Evolutionary conservation across 208 protist species (phyloP).

Genomic region (Acanthamoeba polyphaga): DNA sequence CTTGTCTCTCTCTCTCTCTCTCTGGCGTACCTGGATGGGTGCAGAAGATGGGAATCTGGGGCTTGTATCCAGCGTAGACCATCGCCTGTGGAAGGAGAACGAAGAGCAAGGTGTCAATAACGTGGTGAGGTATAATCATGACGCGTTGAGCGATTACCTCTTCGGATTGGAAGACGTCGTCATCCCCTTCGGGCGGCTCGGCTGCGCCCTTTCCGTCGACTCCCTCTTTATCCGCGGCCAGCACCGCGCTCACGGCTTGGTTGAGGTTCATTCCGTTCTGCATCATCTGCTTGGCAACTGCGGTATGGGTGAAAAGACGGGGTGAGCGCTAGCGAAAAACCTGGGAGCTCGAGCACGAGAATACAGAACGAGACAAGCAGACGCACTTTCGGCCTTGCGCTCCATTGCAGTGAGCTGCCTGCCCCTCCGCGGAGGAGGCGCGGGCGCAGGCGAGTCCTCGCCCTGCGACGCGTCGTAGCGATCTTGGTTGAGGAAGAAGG

Average conservation of each 20-base stretch:
- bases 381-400: background rate
- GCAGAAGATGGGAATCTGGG: background rate
- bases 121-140: too few species aligned
- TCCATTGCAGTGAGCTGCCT: background rate
- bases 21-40: constrained; percentile 9
- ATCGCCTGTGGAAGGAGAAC: background rate
- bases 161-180: constrained; percentile 36
- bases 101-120: background rate
- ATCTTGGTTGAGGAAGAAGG: constrained; percentile 40
- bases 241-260: background rate
- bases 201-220: background rate
- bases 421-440: background rate
- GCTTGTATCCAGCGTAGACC: constrained; percentile 31
- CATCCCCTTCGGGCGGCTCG: constrained; percentile 6
- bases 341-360: background rate
- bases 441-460: background rate
- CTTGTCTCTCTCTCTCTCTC: background rate
- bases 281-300: background rate
- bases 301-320: background rate
- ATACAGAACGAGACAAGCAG: too few species aligned
- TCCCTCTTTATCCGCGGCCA: background rate
- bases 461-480: background rate
- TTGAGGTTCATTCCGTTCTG: background rate
- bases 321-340: background rate
- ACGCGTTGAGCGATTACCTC: background rate